Evolutionary conservation across 345 rosid species (phyloP).

Genomic region (Linum trigynum): DNA sequence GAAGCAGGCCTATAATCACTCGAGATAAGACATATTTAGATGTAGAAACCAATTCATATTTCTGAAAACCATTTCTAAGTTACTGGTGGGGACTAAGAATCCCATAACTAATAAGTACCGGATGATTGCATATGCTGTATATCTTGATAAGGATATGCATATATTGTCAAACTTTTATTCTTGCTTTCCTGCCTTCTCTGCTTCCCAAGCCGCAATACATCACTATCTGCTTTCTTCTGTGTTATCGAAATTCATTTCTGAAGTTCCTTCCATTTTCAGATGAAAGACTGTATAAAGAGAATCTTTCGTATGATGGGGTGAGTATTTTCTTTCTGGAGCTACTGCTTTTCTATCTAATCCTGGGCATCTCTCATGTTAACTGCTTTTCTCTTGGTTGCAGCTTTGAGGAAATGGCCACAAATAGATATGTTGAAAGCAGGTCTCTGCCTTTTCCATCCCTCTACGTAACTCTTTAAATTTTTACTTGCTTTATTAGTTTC

Average conservation of each 20-base stretch:
- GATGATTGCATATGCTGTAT: too few relatives aligned
- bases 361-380: slow-evolving; percentile 12
- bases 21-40: too few relatives aligned
- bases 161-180: too few relatives aligned
- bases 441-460: slow-evolving; percentile 19
- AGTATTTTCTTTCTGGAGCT: slow-evolving; percentile 13
- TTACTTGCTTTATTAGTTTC: slow-evolving; percentile 5
- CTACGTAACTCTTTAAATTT: not conserved
- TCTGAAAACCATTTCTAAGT: too few relatives aligned
- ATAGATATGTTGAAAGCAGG: slow-evolving; percentile 95
- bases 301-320: slow-evolving; percentile 83
- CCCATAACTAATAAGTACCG: too few relatives aligned
- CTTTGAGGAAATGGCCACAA: slow-evolving; percentile 95
- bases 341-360: not conserved
- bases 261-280: slow-evolving; percentile 32
- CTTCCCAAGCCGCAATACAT: too few relatives aligned
- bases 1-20: too few relatives aligned
- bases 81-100: too few relatives aligned
- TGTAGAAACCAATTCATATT: too few relatives aligned
- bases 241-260: not conserved
- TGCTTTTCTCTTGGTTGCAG: slow-evolving; percentile 33
- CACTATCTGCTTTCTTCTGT: too few relatives aligned
- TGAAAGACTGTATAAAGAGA: slow-evolving; percentile 63
- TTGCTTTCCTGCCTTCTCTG: too few relatives aligned
- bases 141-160: too few relatives aligned